Evolutionary conservation across 1,284 basidiomycete genomes (phyloP), one percentile per base, ranked within the genome.

Genomic region (Apiotrichum mycotoxinovorans): DNA sequence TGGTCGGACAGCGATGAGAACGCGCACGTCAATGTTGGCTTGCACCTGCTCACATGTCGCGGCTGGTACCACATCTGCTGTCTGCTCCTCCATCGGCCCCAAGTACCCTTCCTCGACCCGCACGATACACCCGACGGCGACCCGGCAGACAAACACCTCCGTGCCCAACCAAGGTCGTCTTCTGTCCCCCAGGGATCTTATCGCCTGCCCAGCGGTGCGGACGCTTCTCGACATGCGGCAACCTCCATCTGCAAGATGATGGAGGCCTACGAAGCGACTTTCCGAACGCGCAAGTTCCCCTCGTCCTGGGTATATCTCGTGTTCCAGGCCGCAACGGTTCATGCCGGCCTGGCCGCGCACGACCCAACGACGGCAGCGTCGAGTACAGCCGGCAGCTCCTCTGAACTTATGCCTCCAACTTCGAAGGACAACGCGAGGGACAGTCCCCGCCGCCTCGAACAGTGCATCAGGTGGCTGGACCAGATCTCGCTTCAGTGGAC

Each of bases 381-480:
- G 20, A 43, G 38, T 5, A 53, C 53, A 4, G 38, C 22, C 15
- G 20, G 33, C 4, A 23, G 12, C 23, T 20, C 51, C 3, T 33
- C 25, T 0, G 17, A 8, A 12, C 43, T 33, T 2, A 33, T 50
- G 15, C 40, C 51, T 4, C 51, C 45, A 1, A n/a, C 35, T 23
- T 48, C 57, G 14, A 37, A 54, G 1, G 60, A 62, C 44, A n/a
- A 27, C 23, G 47, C 57, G 14, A 37, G 51, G 1, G 60, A 62
- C 44, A 41, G 33, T 4, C 22, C 33, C 26, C 51, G 57, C 2
- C 46, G 54, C 10, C 60, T 62, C n/a, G 57, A 62, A 25, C 54
- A 62, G 60, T 62, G 60, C 22, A 58, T 62, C 27, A 35, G 45
- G 40, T 62, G 60, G 60, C 57, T 62, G 10, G 57, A 58, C 44